Evolutionary conservation across 2,329 filamentous ascomycete genomes (phyloP).

Genomic region (Trichophaea hybrida): DNA sequence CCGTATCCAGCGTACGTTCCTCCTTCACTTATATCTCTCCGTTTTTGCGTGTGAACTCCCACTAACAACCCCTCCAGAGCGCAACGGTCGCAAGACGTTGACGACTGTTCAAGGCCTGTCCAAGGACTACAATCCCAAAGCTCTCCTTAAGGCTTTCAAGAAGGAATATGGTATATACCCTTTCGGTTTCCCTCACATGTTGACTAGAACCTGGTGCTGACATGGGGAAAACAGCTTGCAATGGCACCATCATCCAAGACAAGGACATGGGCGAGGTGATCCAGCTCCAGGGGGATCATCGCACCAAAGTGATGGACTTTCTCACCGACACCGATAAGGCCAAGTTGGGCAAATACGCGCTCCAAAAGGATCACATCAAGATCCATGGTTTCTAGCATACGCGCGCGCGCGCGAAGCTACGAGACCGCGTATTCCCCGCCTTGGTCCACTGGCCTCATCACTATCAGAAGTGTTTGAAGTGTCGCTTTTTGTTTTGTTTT

Average conservation of each 20-base stretch:
- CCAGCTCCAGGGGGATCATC: slow-evolving; percentile 97
- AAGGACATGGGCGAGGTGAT: slow-evolving; percentile 98
- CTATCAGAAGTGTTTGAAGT: too few relatives aligned
- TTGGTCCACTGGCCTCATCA: too few relatives aligned
- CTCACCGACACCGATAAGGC: slow-evolving; percentile 91
- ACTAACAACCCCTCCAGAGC: slow-evolving; percentile 46
- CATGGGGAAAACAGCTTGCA: slow-evolving; percentile 55
- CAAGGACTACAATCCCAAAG: slow-evolving; percentile 98
- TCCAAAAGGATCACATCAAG: slow-evolving; percentile 52
- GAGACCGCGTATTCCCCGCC: too few relatives aligned
- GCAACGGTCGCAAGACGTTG: slow-evolving; percentile 99
- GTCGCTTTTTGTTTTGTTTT: too few relatives aligned
- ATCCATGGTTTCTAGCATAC: slow-evolving; percentile 47
- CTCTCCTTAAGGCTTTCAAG: slow-evolving; percentile 99
- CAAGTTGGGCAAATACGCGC: slow-evolving; percentile 44
- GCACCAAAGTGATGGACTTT: slow-evolving; percentile 97
- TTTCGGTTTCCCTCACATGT: background rate
- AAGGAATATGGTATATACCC: slow-evolving; percentile 75
- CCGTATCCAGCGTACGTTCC: slow-evolving; percentile 84
- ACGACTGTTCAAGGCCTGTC: slow-evolving; percentile 98
- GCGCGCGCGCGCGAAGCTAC: too few relatives aligned
- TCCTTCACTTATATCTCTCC: slow-evolving; percentile 6
- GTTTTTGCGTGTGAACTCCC: background rate
- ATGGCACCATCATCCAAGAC: slow-evolving; percentile 98
- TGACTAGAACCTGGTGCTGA: slow-evolving; percentile 21